Evolutionary conservation across 1,139 yeast genomes (phyloP), one percentile per base, ranked within the genome.

Genomic region (Pichia sp.): DNA sequence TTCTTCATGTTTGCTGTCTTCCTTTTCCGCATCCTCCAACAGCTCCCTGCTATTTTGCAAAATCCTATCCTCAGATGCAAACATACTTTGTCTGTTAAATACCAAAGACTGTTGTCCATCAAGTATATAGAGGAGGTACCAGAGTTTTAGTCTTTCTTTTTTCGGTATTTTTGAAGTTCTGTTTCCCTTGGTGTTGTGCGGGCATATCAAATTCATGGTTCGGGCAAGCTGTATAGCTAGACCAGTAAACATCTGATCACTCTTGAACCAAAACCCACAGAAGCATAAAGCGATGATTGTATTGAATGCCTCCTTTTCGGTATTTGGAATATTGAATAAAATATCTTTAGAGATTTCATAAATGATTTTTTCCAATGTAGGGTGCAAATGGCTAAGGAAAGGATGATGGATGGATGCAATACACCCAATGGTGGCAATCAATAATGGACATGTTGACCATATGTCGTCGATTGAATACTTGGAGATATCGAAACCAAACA

Each of bases 61-160:
- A 1, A 79, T 67, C 50, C 71, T 74, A 49, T 82, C 85, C 1
- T 59, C 52, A 2, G 78, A 69, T 54, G 75, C 75, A 8, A 84
- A 76, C 50, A 84, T 67, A 0, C 86, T 82, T 55, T 79, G 79
- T 60, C 85, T 74, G 61, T 81, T 80, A 61, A 78, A 81, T 0
- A 85, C 78, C 62, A 85, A 68, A 61, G 86, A 80, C 62, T 84
- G 89, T 61, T 84, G 88, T 0, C 89, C 88, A 68, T 85, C 90
- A 43, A 84, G 70, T 13, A 83, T 80, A 65, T 81, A 85, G n/a
- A 85, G 69, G 55, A 85, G 71, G 64, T 84, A 84, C 90, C 90
- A 85, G 42, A 85, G 68, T 61, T 82, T 82, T 50, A 84, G 67
- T 53, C 80, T 71, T 52, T 81, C 82, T 57, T 73, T 74, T 26